Percentiles rank a stretch among this genome's conserved stretches.
These are phyloP conservation scores for Phaeotremella skinneri DNA, from an alignment of 768 basidiomycete genomes.

Conservation along the genomic window DNA sequence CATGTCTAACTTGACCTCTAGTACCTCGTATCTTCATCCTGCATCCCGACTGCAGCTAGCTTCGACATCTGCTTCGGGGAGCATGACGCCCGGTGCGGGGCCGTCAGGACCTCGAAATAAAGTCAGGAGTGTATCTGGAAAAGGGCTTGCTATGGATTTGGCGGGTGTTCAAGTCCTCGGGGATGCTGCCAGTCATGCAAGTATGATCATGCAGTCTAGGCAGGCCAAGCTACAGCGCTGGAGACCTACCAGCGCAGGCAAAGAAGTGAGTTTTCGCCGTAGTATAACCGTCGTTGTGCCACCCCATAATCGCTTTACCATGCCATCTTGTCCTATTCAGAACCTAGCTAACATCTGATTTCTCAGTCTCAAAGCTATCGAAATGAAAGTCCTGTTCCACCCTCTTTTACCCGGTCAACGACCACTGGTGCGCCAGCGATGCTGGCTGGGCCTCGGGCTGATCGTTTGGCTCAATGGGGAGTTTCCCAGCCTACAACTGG, in stretches of 20 bases:
- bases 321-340: too few relatives aligned
- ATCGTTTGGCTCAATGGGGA: conserved; percentile 31
- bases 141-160: conserved; percentile 35
- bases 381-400: conserved; percentile 21
- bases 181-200: conserved; percentile 49
- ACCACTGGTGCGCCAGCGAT: conserved; percentile 40
- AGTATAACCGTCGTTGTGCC: too few relatives aligned
- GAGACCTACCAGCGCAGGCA: conserved; percentile 41
- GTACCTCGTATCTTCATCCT: conserved; percentile 2
- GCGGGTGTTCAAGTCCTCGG: conserved; percentile 30
- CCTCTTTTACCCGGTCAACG: conserved; percentile 39
- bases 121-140: background rate
- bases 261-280: conserved; percentile 20
- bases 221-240: conserved; percentile 54
- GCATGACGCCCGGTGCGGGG: background rate
- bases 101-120: conserved; percentile 2
- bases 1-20: conserved; percentile 13
- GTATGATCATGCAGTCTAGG: conserved; percentile 54
- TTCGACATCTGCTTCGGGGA: background rate
- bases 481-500: conserved; percentile 10
- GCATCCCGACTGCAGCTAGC: background rate
- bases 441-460: conserved; percentile 29
- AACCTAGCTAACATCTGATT: too few relatives aligned
- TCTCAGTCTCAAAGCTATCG: background rate
- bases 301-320: too few relatives aligned